A percentile compares a stretch with the other conserved stretches of the same genome.
Conservation (phyloP, 176 grass and related monocot species). For the Aegilops tauschii region DNA sequence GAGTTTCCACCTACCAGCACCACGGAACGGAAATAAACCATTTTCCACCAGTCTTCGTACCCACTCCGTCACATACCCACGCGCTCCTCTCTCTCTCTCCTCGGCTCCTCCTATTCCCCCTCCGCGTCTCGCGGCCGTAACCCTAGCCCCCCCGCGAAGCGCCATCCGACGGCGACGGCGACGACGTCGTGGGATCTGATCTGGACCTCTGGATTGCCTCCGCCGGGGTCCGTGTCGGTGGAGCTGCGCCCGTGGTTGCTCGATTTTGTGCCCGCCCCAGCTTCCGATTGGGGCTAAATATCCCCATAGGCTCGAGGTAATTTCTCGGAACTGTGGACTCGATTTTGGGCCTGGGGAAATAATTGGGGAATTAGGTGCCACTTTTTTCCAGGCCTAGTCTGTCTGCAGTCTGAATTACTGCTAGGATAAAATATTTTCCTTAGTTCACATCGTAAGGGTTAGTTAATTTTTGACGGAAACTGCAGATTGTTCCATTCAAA, state of each 20-base stretch:
- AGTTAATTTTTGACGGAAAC: neutral
- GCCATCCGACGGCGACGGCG: neutral
- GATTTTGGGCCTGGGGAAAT: too few relatives aligned
- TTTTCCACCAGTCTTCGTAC: conserved; percentile 24
- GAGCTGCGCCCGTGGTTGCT: neutral
- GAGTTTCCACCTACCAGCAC: neutral
- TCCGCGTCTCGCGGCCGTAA: neutral
- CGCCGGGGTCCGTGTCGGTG: neutral
- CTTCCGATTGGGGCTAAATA: neutral
- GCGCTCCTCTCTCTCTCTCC: neutral
- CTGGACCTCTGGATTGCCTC: neutral
- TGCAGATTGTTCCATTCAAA: neutral
- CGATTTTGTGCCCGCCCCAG: neutral
- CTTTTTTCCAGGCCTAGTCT: neutral
- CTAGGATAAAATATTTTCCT: neutral
- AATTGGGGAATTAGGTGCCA: neutral
- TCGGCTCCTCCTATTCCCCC: neutral
- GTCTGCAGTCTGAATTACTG: neutral
- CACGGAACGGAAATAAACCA: neutral
- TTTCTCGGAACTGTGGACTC: neutral
- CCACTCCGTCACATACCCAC: neutral
- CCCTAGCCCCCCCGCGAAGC: conserved; percentile 11
- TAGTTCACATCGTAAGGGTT: neutral
- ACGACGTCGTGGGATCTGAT: neutral
- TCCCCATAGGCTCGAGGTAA: conserved; percentile 11